Evolutionary conservation across 192 early-diverging fungal species (phyloP), one percentile per base, ranked within the genome.

Genomic region (Cladochytrium replicatum): DNA sequence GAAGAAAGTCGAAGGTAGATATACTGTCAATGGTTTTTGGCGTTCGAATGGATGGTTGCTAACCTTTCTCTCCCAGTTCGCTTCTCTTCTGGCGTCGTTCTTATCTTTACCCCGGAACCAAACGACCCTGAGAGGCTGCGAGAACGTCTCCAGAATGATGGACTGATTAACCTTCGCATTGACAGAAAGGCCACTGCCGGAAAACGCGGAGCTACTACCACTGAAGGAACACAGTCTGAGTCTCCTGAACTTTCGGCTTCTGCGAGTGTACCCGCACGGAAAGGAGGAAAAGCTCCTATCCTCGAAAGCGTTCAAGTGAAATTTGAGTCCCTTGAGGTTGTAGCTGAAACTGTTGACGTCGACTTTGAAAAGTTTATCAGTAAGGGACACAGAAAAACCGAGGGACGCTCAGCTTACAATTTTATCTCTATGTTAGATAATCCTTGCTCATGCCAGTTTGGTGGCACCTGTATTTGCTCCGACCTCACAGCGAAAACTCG

Each of bases 401-500:
- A 29, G 11, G 9, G 22, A 29, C 4, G 4, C 6, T 22, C n/a
- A 29, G 22, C n/a, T n/a, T 15, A 26, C 22, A 15, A 11, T 11
- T 48, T 11, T 13, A 37, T 38, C n/a, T n/a, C n/a, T n/a, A n/a
- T n/a, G n/a, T n/a, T 24, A 50, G 49, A 50, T n/a, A 58, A 58
- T 30, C 57, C 57, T 1, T 58, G 57, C 29, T 19, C n/a, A 2
- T 58, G 57, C 42, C 57, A 58, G 8, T 58, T 45, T 43, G 57
- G 50, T 17, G 57, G 57, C 5, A 31, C 57, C 17, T 58, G 57
- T 43, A 45, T 58, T 7, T 58, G 57, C 30, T 52, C 48, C 13
- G 57, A 58, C 2, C 26, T 58, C n/a, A n/a, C n/a, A n/a, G n/a
- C n/a, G n/a, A n/a, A n/a, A n/a, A n/a, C n/a, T n/a, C n/a, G n/a